Conservation (phyloP, 2,329 filamentous ascomycete genomes). For the Verticillium dahliae region DNA sequence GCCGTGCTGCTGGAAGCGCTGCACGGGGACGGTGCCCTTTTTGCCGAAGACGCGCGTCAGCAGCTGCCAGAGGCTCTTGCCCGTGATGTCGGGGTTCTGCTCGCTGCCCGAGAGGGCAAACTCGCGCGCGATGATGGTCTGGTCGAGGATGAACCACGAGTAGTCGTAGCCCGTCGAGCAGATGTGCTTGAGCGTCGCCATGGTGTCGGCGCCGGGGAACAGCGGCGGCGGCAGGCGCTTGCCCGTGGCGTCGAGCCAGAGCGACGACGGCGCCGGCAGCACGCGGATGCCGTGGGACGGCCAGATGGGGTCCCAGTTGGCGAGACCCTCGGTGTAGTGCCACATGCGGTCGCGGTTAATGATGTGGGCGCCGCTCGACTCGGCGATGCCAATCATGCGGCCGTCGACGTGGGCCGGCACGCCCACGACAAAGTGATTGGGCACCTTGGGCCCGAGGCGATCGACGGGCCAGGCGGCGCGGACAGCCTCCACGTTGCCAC, state of each 20-base stretch:
- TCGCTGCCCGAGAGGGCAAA: slow-evolving; percentile 57
- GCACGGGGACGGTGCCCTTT: slow-evolving; percentile 47
- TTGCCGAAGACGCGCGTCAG: slow-evolving; percentile 43
- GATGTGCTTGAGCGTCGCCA: slow-evolving; percentile 52
- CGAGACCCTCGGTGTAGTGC: slow-evolving; percentile 58
- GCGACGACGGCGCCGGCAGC: slow-evolving; percentile 52
- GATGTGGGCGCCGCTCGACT: slow-evolving; percentile 43
- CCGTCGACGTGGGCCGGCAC: slow-evolving; percentile 61
- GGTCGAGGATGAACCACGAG: slow-evolving; percentile 55
- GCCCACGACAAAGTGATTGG: slow-evolving; percentile 50
- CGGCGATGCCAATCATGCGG: slow-evolving; percentile 52
- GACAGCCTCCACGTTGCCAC: slow-evolving; percentile 54
- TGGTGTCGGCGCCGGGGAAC: slow-evolving; percentile 51
- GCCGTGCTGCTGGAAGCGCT: slow-evolving; percentile 52
- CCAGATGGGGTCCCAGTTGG: slow-evolving; percentile 59
- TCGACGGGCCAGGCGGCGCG: slow-evolving; percentile 52
- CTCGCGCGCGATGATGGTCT: slow-evolving; percentile 52
- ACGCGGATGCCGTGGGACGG: slow-evolving; percentile 54
- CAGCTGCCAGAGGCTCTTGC: slow-evolving; percentile 48
- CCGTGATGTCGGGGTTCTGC: slow-evolving; percentile 52
- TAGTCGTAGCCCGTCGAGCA: slow-evolving; percentile 56
- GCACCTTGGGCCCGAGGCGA: slow-evolving; percentile 48
- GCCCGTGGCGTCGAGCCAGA: slow-evolving; percentile 56
- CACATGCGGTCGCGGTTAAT: slow-evolving; percentile 60
- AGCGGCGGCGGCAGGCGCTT: slow-evolving; percentile 50